Evolutionary conservation across 352 stramenopile species (phyloP), one percentile per base, ranked within the genome.

Genomic region (Globisporangium apiculatum): DNA sequence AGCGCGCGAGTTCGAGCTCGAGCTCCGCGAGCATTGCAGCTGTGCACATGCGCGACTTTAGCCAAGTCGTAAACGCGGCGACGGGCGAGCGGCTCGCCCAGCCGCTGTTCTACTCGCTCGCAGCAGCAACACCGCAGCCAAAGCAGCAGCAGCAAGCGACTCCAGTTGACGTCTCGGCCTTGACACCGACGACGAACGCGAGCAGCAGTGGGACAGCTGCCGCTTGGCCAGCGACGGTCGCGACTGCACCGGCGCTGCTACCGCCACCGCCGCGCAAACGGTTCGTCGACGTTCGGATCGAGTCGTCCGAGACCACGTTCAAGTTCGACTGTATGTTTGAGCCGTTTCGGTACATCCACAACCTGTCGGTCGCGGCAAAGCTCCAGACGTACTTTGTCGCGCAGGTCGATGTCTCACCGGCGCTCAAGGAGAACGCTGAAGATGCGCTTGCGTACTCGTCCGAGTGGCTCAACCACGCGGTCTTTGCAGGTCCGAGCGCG

Each of bases 271-370:
- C 52, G 5, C 63, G 53, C 15, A 71, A 74, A 12, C 60, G 60
- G 4, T 79, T 84, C 48, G 46, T 91, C 5, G 63, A 82, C 35
- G 55, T 91, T 14, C 76, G 58, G 7, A 83, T 91, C 10, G 78
- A 91, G 47, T 74, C 71, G 0, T 76, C 75, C 0, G 73, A 91
- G 47, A 66, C 58, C 3, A 81, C 72, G 40, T 76, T 91, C 42
- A 71, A 75, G 41, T 53, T 91, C 2, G 69, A 72, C 38, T 91
- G 81, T 56, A 60, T 36, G 0, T 75, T 89, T 46, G 72, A 83
- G 55, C 69, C 75, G 7, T 91, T 91, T 52, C 63, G 76, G 35
- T 89, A 87, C 51, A 86, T 89, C 37, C 77, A 91, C 56, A 85
- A 89, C 42, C 48, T 91, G 15, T 78, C 76, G 17, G 75, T 86